A percentile compares a stretch with the other conserved stretches of the same genome.
These are phyloP conservation scores for Chlamydomonas eustigma DNA, from an alignment of 139 green algal genomes.

Conservation along the genomic window DNA sequence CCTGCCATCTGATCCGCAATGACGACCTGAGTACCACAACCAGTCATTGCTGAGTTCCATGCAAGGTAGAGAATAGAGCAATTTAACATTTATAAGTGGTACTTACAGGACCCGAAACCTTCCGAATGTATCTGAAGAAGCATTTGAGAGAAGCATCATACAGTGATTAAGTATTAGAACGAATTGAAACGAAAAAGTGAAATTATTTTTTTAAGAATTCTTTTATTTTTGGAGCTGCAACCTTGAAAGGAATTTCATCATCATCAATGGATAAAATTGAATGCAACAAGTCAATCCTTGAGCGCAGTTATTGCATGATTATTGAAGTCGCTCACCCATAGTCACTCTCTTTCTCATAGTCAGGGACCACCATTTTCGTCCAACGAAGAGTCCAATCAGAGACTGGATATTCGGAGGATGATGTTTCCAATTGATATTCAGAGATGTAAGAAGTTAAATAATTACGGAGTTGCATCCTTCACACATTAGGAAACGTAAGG, in stretches of 20 bases:
- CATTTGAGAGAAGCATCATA: neutral
- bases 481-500: no score
- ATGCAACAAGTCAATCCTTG: neutral
- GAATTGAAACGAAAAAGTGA: no score
- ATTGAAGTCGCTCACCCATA: conserved; percentile 33
- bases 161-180: neutral
- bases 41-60: neutral
- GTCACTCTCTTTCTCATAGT: conserved; percentile 38
- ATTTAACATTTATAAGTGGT: neutral
- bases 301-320: neutral
- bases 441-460: no score
- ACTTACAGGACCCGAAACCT: conserved; percentile 89
- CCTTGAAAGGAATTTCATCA: no score
- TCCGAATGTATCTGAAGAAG: conserved; percentile 70
- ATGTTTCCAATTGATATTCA: no score
- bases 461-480: no score
- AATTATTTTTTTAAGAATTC: no score
- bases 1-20: conserved; percentile 90
- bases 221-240: no score
- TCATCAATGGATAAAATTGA: no score
- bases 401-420: no score
- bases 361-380: neutral
- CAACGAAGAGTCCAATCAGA: neutral
- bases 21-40: conserved; percentile 55
- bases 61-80: neutral